Evolutionary conservation across 768 basidiomycete genomes (phyloP).

Genomic region (Kwoniella dejecticola): DNA sequence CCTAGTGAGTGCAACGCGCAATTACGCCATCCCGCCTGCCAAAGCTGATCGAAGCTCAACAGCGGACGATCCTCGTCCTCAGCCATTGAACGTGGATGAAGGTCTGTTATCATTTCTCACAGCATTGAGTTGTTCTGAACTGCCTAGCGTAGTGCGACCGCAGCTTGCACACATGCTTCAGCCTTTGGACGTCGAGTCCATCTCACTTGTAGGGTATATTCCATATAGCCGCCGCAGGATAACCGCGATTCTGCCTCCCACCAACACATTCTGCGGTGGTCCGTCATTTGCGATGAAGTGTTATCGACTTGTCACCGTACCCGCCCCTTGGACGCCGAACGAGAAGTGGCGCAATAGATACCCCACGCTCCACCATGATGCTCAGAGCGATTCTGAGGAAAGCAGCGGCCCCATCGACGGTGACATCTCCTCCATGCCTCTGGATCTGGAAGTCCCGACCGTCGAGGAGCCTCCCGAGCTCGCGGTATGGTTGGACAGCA

Average conservation of each 20-base stretch:
- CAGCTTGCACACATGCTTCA: neutral
- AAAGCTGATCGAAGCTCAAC: neutral
- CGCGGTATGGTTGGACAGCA: slow-evolving; percentile 19
- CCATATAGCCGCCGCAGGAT: slow-evolving; percentile 35
- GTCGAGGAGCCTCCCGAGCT: slow-evolving; percentile 33
- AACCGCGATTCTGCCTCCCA: slow-evolving; percentile 11
- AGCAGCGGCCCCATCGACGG: neutral
- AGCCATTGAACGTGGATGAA: neutral
- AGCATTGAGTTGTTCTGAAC: too few species aligned
- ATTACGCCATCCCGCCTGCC: too few species aligned
- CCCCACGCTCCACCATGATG: slow-evolving; percentile 13
- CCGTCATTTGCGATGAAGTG: slow-evolving; percentile 15
- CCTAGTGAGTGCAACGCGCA: slow-evolving; percentile 17
- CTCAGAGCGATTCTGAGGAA: neutral
- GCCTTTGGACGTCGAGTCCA: neutral
- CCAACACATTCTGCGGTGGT: neutral
- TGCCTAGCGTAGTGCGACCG: neutral
- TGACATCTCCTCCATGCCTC: neutral
- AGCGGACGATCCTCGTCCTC: too few species aligned
- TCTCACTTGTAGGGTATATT: slow-evolving; percentile 30
- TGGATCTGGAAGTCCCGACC: slow-evolving; percentile 33
- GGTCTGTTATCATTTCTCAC: slow-evolving; percentile 10
- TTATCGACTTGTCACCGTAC: slow-evolving; percentile 31
- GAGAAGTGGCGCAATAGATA: slow-evolving; percentile 35
- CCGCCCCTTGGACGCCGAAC: slow-evolving; percentile 42